Percentiles rank a stretch among this genome's conserved stretches.
Evolutionary conservation across 495 filamentous ascomycete genomes (phyloP).

Genomic region (Tuber umbilicatum): DNA sequence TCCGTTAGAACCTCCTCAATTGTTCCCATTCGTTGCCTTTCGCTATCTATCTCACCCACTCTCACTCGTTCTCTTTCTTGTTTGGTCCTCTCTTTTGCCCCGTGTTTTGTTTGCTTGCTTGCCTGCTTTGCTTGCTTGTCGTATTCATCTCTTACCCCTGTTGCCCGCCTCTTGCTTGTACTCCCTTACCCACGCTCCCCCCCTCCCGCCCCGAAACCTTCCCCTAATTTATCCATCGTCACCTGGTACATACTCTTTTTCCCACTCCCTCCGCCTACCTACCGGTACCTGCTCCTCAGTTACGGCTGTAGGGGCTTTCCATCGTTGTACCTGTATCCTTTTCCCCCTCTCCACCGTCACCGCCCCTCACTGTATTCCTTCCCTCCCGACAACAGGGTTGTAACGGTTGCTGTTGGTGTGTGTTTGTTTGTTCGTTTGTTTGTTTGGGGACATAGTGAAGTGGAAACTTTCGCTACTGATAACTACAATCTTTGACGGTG

Average conservation of each 20-base stretch:
- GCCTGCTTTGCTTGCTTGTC: slow-evolving; percentile 14
- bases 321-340: slow-evolving; percentile 4
- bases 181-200: slow-evolving; percentile 5
- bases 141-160: neutral
- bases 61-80: slow-evolving; percentile 29
- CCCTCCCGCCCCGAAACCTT: slow-evolving; percentile 15
- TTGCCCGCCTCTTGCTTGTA: slow-evolving; percentile 7
- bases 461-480: slow-evolving; percentile 10
- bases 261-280: slow-evolving; percentile 8
- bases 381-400: slow-evolving; percentile 3
- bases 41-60: slow-evolving; percentile 20
- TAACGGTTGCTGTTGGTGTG: neutral
- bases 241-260: slow-evolving; percentile 1
- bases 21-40: neutral
- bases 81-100: slow-evolving; percentile 8
- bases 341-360: slow-evolving; percentile 4
- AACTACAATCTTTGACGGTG: slow-evolving; percentile 1
- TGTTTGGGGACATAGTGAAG: neutral
- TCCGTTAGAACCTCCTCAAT: neutral
- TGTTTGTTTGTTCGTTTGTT: slow-evolving; percentile 7
- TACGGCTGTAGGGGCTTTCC: slow-evolving; percentile 10
- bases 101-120: slow-evolving; percentile 39
- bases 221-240: slow-evolving; percentile 18
- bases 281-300: slow-evolving; percentile 5
- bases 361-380: slow-evolving; percentile 6